Percentiles rank a stretch among this genome's conserved stretches.
phyloP scores from a whole-genome alignment of 1,284 basidiomycete species.

The Fomitopsis schrenkii region DNA sequence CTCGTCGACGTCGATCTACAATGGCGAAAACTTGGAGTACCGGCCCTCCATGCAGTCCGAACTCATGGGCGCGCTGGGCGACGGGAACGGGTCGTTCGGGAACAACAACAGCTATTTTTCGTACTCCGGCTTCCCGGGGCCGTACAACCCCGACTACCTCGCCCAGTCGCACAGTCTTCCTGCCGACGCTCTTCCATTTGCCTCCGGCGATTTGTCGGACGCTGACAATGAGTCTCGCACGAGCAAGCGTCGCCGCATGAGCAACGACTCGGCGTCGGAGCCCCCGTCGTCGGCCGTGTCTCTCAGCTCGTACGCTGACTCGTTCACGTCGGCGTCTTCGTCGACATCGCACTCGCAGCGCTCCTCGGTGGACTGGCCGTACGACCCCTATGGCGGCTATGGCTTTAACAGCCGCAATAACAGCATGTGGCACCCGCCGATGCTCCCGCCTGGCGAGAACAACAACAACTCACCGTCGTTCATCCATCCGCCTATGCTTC shows the following conservation, averaged over 20 bases:
- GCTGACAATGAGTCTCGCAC: conserved; percentile 42
- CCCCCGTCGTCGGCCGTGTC: conserved; percentile 39
- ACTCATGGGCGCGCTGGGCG: conserved; percentile 60
- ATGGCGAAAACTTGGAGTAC: conserved; percentile 37
- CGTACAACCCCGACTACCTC: conserved; percentile 68
- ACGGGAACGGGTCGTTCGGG: conserved; percentile 25
- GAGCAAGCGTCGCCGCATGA: conserved; percentile 67
- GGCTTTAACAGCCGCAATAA: conserved; percentile 43
- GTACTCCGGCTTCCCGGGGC: conserved; percentile 50
- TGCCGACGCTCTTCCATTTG: conserved; percentile 47
- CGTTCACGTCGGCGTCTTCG: conserved; percentile 34
- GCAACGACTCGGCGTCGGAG: conserved; percentile 61
- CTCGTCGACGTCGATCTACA: conserved; percentile 48
- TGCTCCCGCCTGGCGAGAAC: conserved; percentile 41
- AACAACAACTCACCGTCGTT: conserved; percentile 42
- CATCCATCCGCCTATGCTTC: conserved; percentile 60
- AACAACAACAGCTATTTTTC: conserved; percentile 25
- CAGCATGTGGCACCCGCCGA: conserved; percentile 70
- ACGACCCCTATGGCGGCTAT: conserved; percentile 28
- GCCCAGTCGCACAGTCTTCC: conserved; percentile 39
- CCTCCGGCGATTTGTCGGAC: conserved; percentile 38
- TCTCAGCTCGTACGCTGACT: conserved; percentile 31
- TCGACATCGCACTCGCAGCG: conserved; percentile 40
- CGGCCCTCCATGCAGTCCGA: conserved; percentile 47
- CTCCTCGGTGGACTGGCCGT: conserved; percentile 62